Evolutionary conservation across 768 basidiomycete species (phyloP).

Genomic region (Psilocybe azurescens): DNA sequence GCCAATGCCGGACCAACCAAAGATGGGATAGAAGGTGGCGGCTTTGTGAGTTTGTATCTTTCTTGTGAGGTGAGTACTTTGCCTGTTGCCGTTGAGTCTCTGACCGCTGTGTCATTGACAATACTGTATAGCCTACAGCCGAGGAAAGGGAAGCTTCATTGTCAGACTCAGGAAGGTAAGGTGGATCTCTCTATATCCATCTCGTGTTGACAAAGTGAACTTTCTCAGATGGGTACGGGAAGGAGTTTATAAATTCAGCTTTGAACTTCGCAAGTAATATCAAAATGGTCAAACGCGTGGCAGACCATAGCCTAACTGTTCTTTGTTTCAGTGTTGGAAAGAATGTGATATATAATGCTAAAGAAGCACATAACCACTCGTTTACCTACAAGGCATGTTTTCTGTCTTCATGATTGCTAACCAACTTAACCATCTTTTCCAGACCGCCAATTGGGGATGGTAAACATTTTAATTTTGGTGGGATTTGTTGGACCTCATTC

Average conservation of each 20-base stretch:
- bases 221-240: constrained; percentile 81
- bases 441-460: constrained; percentile 93
- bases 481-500: not conserved
- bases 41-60: constrained; percentile 76
- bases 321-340: constrained; percentile 42
- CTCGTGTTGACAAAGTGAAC: not conserved
- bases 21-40: constrained; percentile 49
- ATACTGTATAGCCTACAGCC: constrained; percentile 62
- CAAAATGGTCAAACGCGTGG: not conserved
- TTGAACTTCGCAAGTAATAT: constrained; percentile 74
- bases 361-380: constrained; percentile 83
- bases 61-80: constrained; percentile 73
- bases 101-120: not conserved
- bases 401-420: not conserved
- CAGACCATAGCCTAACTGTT: not conserved
- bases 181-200: not conserved
- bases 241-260: constrained; percentile 85
- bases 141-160: constrained; percentile 75
- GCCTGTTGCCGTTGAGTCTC: not conserved
- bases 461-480: constrained; percentile 29
- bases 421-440: not conserved
- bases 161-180: constrained; percentile 58
- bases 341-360: constrained; percentile 59
- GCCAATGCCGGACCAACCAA: constrained; percentile 76
- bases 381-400: constrained; percentile 66